These are phyloP conservation scores for Cruciata laevipes DNA, from an alignment of 257 asterid genomes.

Conservation along the genomic window DNA sequence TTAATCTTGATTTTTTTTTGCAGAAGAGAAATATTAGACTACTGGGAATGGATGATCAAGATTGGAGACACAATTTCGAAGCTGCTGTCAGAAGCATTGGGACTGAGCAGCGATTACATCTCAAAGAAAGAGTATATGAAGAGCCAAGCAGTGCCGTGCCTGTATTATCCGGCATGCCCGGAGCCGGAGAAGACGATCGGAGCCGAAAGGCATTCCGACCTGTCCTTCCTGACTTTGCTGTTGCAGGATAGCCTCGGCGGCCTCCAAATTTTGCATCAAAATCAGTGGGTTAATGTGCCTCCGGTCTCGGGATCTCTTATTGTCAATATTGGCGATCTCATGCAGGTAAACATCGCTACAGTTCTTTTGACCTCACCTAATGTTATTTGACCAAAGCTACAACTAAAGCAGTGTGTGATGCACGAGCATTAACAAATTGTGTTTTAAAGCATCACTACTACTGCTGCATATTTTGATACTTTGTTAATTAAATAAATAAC, in stretches of 20 bases:
- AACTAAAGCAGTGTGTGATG: no score
- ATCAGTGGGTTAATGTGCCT: background rate
- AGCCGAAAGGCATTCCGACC: background rate
- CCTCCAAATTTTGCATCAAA: background rate
- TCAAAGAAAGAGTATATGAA: background rate
- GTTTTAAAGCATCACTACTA: no score
- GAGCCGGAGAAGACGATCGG: conserved; percentile 3
- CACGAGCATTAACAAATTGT: no score
- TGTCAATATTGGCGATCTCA: background rate
- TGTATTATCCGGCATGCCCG: background rate
- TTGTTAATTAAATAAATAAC: no score
- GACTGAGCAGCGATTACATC: background rate
- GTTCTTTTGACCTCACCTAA: background rate
- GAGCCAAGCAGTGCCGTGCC: background rate
- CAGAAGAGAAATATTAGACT: background rate
- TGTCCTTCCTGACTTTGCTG: background rate
- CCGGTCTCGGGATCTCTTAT: background rate
- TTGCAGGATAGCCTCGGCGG: background rate
- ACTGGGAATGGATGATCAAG: background rate
- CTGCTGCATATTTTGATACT: no score
- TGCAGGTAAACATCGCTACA: conserved; percentile 2
- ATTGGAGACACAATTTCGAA: background rate
- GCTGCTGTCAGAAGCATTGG: background rate
- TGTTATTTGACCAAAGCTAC: no score
- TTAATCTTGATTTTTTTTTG: background rate